These are phyloP conservation scores for Trematosphaeria pertusa DNA, from an alignment of 2,329 filamentous ascomycete species.

Conservation along the genomic window DNA sequence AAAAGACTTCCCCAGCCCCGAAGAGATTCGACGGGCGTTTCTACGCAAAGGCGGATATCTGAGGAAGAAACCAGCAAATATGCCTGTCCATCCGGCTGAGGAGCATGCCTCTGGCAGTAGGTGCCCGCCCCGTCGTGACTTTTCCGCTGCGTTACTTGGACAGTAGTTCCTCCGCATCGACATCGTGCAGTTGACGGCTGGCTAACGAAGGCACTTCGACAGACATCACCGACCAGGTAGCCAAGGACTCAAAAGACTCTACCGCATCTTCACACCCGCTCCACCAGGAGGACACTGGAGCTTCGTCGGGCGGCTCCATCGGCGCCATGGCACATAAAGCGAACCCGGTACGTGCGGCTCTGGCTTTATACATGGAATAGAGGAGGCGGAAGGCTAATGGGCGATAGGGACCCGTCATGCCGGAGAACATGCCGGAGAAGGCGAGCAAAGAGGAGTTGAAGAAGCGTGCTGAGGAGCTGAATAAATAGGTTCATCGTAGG, in stretches of 20 bases:
- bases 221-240: conserved; percentile 55
- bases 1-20: neutral
- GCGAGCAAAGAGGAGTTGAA: conserved; percentile 58
- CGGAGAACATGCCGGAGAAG: conserved; percentile 53
- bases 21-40: neutral
- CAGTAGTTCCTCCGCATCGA: neutral
- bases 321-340: conserved; percentile 20
- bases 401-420: conserved; percentile 52
- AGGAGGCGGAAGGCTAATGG: conserved; percentile 5
- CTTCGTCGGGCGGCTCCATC: conserved; percentile 44
- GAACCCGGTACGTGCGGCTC: conserved; percentile 13
- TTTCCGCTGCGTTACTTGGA: neutral
- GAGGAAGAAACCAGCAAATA: conserved; percentile 32
- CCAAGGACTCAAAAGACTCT: conserved; percentile 53
- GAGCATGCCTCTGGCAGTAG: conserved; percentile 49
- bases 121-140: conserved; percentile 15
- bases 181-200: neutral
- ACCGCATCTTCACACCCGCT: conserved; percentile 45
- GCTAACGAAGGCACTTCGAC: conserved; percentile 2
- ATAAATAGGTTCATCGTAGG: conserved; percentile 48
- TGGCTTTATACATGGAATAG: neutral
- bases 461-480: conserved; percentile 58
- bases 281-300: conserved; percentile 43
- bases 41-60: neutral
- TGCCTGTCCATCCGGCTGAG: conserved; percentile 53